Conservation (phyloP, 1,284 basidiomycete genomes). For the Fistulina hepatica region DNA sequence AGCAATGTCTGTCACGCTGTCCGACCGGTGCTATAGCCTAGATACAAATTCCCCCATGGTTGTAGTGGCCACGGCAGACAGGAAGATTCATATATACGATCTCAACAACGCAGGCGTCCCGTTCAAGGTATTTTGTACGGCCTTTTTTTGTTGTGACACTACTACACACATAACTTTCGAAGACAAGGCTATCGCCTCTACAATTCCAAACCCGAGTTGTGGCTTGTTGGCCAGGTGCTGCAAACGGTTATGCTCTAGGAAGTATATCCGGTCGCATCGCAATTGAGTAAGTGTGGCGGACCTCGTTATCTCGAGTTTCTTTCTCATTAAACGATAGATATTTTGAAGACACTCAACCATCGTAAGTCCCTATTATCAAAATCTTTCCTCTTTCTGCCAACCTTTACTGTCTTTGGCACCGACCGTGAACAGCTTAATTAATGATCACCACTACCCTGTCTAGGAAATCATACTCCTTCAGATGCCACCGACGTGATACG, state of each 20-base stretch:
- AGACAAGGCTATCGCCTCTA: slow-evolving; percentile 76
- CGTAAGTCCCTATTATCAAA: slow-evolving; percentile 30
- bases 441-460: too few species aligned
- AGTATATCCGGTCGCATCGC: slow-evolving; percentile 94
- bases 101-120: slow-evolving; percentile 68
- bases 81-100: slow-evolving; percentile 84
- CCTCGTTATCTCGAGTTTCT: background rate
- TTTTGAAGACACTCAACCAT: slow-evolving; percentile 67
- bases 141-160: slow-evolving; percentile 1
- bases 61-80: slow-evolving; percentile 91
- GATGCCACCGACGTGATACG: slow-evolving; percentile 82
- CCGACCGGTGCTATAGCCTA: slow-evolving; percentile 85
- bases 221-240: slow-evolving; percentile 67
- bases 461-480: slow-evolving; percentile 90
- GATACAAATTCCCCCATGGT: slow-evolving; percentile 80
- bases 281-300: slow-evolving; percentile 69
- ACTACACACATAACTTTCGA: slow-evolving; percentile 1
- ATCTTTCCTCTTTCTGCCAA: background rate
- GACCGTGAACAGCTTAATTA: too few species aligned
- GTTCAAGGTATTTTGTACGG: slow-evolving; percentile 48
- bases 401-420: slow-evolving; percentile 5
- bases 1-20: slow-evolving; percentile 68
- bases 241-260: slow-evolving; percentile 81
- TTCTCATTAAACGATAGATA: slow-evolving; percentile 55
- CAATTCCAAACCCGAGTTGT: slow-evolving; percentile 93